Percentiles rank a stretch among this genome's conserved stretches.
These are phyloP conservation scores for Baeospora myosura DNA, from an alignment of 1,284 basidiomycete species.

Conservation along the genomic window DNA sequence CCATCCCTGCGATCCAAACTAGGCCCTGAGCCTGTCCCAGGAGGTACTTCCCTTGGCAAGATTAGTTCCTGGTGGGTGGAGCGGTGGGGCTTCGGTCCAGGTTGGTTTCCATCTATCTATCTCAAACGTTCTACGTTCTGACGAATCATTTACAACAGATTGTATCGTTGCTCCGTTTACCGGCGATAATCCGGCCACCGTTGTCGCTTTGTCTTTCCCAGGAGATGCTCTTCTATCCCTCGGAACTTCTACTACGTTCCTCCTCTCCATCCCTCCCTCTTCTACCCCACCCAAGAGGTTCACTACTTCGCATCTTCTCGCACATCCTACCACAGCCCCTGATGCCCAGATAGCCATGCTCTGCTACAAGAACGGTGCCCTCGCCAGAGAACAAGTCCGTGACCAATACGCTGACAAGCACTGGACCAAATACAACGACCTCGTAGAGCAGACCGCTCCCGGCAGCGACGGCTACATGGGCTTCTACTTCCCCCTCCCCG, in stretches of 20 bases:
- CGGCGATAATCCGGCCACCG: conserved; percentile 88
- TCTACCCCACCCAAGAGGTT: conserved; percentile 57
- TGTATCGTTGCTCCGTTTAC: conserved; percentile 84
- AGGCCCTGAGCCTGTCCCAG: conserved; percentile 73
- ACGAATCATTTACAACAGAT: conserved; percentile 29
- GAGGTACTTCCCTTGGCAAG: conserved; percentile 59
- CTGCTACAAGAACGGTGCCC: conserved; percentile 80
- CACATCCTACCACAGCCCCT: conserved; percentile 52
- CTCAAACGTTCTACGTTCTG: no score
- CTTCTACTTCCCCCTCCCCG: conserved; percentile 73
- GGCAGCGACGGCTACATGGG: conserved; percentile 59
- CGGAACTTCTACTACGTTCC: conserved; percentile 87
- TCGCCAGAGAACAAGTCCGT: conserved; percentile 76
- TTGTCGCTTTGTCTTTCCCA: conserved; percentile 73
- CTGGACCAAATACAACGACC: conserved; percentile 71
- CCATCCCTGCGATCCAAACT: conserved; percentile 65
- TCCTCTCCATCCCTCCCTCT: conserved; percentile 66
- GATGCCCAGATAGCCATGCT: conserved; percentile 70
- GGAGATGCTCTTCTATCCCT: conserved; percentile 84
- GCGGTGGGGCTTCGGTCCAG: conserved; percentile 69
- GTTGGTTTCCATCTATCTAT: conserved; percentile 28
- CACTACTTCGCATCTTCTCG: conserved; percentile 67
- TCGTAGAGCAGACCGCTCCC: conserved; percentile 49
- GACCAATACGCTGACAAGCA: conserved; percentile 55
- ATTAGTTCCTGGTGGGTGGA: conserved; percentile 69